Evolutionary conservation across 495 filamentous ascomycete genomes (phyloP).

Genomic region (Barbatosphaeria neglecta): DNA sequence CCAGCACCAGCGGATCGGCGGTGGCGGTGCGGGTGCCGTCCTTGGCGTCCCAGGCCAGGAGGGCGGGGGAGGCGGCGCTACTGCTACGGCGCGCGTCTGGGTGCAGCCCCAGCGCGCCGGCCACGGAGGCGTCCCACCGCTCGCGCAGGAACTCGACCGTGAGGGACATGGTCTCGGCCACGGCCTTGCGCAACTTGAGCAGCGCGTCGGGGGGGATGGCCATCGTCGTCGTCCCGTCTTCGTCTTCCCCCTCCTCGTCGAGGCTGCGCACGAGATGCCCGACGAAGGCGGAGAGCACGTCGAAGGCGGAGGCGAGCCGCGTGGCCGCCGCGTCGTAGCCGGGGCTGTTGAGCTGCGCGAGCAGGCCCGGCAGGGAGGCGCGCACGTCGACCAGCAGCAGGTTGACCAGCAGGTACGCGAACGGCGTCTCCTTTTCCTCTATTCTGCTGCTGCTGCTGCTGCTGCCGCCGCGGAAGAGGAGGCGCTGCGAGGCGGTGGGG

Average conservation of each 20-base stretch:
- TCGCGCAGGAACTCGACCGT: constrained; percentile 54
- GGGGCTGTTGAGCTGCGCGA: constrained; percentile 39
- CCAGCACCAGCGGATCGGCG: constrained; percentile 35
- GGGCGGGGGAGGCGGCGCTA: constrained; percentile 15
- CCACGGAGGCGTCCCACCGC: constrained; percentile 47
- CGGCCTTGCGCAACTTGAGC: constrained; percentile 43
- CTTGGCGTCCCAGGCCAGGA: constrained; percentile 41
- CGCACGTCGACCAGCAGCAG: constrained; percentile 50
- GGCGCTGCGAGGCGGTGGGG: constrained; percentile 22
- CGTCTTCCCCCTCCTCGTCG: constrained; percentile 16
- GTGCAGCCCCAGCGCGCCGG: constrained; percentile 42
- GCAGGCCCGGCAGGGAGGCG: constrained; percentile 46
- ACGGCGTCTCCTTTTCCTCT: constrained; percentile 28
- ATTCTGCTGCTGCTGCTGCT: neutral
- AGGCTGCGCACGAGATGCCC: constrained; percentile 40
- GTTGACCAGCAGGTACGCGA: constrained; percentile 48
- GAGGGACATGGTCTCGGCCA: constrained; percentile 46
- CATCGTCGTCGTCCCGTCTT: constrained; percentile 9
- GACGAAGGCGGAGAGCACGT: constrained; percentile 47
- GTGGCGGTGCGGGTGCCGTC: constrained; percentile 15
- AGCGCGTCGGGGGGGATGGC: constrained; percentile 40
- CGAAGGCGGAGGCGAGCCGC: constrained; percentile 47
- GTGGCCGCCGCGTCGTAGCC: constrained; percentile 33
- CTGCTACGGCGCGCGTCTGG: constrained; percentile 26
- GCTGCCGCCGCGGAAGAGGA: constrained; percentile 34